Percentiles rank a stretch among this genome's conserved stretches.
Conservation (phyloP, 495 filamentous ascomycete species). For the Hypoxylon fragiforme region DNA sequence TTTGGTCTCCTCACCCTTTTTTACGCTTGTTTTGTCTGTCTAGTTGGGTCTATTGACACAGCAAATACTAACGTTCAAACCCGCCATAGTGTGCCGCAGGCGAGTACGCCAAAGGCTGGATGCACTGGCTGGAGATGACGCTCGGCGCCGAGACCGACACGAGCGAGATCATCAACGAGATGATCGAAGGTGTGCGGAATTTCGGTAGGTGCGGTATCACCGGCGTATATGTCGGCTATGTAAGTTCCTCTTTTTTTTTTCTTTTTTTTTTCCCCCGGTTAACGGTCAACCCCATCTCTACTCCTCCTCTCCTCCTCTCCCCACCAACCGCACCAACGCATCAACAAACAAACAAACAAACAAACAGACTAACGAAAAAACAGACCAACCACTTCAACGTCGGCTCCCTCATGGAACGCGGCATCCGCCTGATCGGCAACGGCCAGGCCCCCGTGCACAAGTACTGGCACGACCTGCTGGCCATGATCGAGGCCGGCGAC, state of each 20-base stretch:
- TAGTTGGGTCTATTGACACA: no score
- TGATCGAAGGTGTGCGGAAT: slow-evolving; percentile 74
- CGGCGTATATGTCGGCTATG: slow-evolving; percentile 80
- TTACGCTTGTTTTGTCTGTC: no score
- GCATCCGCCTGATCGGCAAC: slow-evolving; percentile 78
- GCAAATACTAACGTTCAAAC: no score
- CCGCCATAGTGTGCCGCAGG: slow-evolving; percentile 74
- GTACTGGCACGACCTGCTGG: slow-evolving; percentile 77
- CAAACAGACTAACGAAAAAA: slow-evolving; percentile 3
- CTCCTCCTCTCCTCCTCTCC: background rate
- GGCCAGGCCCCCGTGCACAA: slow-evolving; percentile 83
- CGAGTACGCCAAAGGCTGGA: slow-evolving; percentile 83
- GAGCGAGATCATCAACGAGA: slow-evolving; percentile 85
- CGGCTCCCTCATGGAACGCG: slow-evolving; percentile 84
- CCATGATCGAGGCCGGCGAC: slow-evolving; percentile 67
- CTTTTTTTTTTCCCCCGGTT: no score
- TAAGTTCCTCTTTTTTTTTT: slow-evolving; percentile 46
- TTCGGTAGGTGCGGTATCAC: slow-evolving; percentile 79
- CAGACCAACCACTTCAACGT: slow-evolving; percentile 83
- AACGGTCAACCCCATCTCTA: no score
- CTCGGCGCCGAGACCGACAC: slow-evolving; percentile 83
- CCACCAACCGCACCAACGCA: no score
- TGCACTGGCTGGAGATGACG: slow-evolving; percentile 73
- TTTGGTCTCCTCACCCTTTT: no score
- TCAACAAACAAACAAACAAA: no score